These are phyloP conservation scores for Starmerella sirachaensis DNA, from an alignment of 805 yeast species.

Conservation along the genomic window DNA sequence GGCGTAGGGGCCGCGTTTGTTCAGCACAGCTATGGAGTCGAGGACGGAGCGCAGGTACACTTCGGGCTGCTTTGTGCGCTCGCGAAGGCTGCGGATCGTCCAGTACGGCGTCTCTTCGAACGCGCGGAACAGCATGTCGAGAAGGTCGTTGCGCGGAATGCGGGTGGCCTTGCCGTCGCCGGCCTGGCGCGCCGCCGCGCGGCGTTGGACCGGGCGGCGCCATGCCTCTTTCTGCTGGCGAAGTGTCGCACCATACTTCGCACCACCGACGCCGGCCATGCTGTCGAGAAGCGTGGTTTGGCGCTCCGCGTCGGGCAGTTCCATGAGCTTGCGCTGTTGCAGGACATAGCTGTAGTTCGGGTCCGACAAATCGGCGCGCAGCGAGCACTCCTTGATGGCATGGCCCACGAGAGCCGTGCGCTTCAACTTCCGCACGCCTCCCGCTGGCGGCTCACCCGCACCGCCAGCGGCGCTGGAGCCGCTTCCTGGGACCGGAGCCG, in stretches of 20 bases:
- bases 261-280: slow-evolving; percentile 58
- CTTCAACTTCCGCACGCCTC: slow-evolving; percentile 28
- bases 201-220: slow-evolving; percentile 23
- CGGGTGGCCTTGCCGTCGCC: slow-evolving; percentile 81
- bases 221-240: slow-evolving; percentile 25
- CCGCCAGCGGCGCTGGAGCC: slow-evolving; percentile 8
- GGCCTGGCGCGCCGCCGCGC: slow-evolving; percentile 29
- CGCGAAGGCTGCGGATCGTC: slow-evolving; percentile 88
- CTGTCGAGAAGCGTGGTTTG: slow-evolving; percentile 62
- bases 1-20: slow-evolving; percentile 93
- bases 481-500: not conserved
- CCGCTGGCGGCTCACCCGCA: too few relatives aligned
- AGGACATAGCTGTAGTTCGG: slow-evolving; percentile 56
- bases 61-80: slow-evolving; percentile 92
- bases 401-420: slow-evolving; percentile 79
- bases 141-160: slow-evolving; percentile 82
- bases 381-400: slow-evolving; percentile 83
- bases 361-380: slow-evolving; percentile 66
- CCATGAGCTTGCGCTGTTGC: slow-evolving; percentile 41
- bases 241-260: slow-evolving; percentile 28
- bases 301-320: slow-evolving; percentile 33
- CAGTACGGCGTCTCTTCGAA: slow-evolving; percentile 95
- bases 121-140: slow-evolving; percentile 75
- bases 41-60: slow-evolving; percentile 74
- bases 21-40: slow-evolving; percentile 77